These are phyloP conservation scores for Xylaria longipes DNA, from an alignment of 495 filamentous ascomycete species.

Conservation along the genomic window DNA sequence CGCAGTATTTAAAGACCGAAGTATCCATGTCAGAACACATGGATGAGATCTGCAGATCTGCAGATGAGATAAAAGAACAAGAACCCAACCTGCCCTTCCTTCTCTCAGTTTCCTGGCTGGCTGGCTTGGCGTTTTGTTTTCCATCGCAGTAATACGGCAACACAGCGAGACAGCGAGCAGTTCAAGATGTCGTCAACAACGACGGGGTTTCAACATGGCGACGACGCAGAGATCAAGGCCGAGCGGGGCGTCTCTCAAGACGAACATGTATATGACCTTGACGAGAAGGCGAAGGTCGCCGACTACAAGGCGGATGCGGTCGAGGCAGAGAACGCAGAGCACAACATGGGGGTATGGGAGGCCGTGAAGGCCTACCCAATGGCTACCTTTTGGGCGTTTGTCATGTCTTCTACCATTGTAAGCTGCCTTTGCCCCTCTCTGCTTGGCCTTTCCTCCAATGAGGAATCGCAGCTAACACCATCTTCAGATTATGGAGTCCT, in stretches of 20 bases:
- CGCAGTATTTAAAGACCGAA: background rate
- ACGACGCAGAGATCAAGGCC: conserved; percentile 1
- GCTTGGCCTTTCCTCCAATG: background rate
- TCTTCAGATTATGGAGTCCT: conserved; percentile 54
- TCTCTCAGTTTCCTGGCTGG: too few relatives aligned
- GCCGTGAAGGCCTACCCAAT: conserved; percentile 55
- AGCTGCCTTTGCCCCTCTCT: conserved; percentile 30
- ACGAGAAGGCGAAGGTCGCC: conserved; percentile 50
- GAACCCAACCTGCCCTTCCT: background rate
- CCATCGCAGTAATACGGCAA: background rate
- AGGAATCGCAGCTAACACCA: conserved; percentile 25
- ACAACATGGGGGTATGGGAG: conserved; percentile 56
- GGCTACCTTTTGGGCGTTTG: conserved; percentile 58
- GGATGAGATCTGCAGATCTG: background rate
- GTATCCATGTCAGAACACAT: background rate
- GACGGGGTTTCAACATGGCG: background rate
- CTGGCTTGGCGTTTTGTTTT: conserved; percentile 7
- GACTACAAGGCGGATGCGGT: conserved; percentile 46
- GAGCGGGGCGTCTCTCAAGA: conserved; percentile 1
- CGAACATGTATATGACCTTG: conserved; percentile 50
- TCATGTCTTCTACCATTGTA: conserved; percentile 62
- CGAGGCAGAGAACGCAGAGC: conserved; percentile 53
- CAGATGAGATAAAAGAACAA: conserved; percentile 5
- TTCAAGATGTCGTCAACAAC: conserved; percentile 18
- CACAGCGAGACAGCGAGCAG: background rate